Conservation (phyloP, 208 protist species). For the Ichthyophonus hoferi region DNA sequence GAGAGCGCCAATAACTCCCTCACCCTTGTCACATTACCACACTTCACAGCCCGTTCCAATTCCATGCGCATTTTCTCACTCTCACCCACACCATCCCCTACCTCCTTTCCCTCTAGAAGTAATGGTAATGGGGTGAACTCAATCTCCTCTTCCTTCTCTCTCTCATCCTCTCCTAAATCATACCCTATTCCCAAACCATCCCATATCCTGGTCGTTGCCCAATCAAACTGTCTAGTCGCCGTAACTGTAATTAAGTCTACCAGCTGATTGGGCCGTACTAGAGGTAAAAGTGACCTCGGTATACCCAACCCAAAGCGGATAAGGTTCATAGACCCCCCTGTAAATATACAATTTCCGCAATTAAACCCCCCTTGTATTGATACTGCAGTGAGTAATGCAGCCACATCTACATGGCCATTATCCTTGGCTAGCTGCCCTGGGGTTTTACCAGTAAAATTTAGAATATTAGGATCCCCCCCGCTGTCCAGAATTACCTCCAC, state of each 20-base stretch:
- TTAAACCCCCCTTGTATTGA: background rate
- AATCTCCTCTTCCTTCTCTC: too few relatives aligned
- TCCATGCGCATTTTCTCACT: background rate
- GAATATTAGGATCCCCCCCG: background rate
- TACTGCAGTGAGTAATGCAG: background rate
- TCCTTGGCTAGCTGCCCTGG: background rate
- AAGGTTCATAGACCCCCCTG: background rate
- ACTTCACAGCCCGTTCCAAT: background rate
- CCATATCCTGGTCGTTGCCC: too few relatives aligned
- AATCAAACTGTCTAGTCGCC: too few relatives aligned
- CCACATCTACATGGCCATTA: background rate
- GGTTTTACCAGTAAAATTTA: background rate
- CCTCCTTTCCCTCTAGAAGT: too few relatives aligned
- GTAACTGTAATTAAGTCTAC: too few relatives aligned
- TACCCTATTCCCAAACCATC: too few relatives aligned
- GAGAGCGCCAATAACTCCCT: too few relatives aligned
- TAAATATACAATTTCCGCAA: background rate
- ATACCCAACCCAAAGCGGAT: background rate
- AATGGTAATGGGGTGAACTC: too few relatives aligned
- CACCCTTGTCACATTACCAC: too few relatives aligned
- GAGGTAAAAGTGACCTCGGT: background rate
- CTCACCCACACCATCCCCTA: background rate
- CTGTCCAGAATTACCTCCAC: background rate
- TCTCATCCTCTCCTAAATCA: too few relatives aligned
- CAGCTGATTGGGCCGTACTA: background rate